phyloP scores from a whole-genome alignment of 129 eudicot species.

The Flaveria trinervia region DNA sequence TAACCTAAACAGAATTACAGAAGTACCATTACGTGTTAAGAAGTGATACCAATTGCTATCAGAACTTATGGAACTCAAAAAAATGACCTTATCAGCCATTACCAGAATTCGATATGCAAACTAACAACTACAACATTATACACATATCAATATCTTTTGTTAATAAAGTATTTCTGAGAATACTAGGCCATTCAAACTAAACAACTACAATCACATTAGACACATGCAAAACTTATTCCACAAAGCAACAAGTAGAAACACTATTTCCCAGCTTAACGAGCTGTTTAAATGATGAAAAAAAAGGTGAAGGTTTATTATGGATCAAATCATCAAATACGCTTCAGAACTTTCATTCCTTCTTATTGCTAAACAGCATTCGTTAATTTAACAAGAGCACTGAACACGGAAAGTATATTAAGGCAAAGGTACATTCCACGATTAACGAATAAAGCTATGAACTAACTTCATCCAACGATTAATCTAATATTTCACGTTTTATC shows the following conservation, averaged over 20 bases:
- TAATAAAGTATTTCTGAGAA: slow-evolving; percentile 1
- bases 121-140: background rate
- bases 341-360: too few relatives aligned
- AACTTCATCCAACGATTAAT: background rate
- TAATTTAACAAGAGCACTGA: too few relatives aligned
- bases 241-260: background rate
- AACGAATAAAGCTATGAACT: background rate
- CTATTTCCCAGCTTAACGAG: background rate
- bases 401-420: too few relatives aligned
- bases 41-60: background rate
- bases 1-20: slow-evolving; percentile 9
- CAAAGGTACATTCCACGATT: background rate
- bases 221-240: background rate
- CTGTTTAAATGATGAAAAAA: too few relatives aligned
- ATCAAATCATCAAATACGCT: too few relatives aligned
- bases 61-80: background rate
- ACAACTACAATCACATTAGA: background rate
- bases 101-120: background rate
- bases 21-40: background rate
- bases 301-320: too few relatives aligned
- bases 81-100: background rate
- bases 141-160: slow-evolving; percentile 1
- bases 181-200: background rate
- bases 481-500: background rate
- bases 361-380: background rate